Base-by-base conservation (phyloP, 2,329 filamentous ascomycete species). In the Septoria petroselini region DNA sequence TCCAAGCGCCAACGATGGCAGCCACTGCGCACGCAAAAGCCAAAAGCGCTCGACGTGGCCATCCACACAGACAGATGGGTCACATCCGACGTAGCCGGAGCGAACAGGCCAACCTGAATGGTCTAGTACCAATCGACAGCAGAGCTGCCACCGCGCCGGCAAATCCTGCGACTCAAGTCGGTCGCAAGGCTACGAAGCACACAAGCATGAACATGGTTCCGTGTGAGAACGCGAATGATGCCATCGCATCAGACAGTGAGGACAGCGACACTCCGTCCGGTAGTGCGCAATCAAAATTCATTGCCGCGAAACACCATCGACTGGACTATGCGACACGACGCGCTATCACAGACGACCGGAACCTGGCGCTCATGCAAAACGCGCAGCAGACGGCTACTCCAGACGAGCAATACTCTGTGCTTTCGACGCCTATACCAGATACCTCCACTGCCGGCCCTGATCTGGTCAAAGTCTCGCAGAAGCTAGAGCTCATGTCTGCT, bases 211-310 rank as follows among this genome's bases (percentile, higher is more conserved):
- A 34, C 19, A 38, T 50, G 17, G 40, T 48, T 5, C 12, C 27
- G 5, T 31, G 37, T 30, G 50, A 25, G 17, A 41, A 51, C 11
- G 45, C 47, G n/a, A 44, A 54, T 14, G 41, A 50, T 34, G 58
- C 58, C 9, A 55, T 58, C 21, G 53, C 47, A 5, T 58, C 53
- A 1, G 57, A 61, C 41, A 54, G 54, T 29, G 59, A 62, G 15
- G 44, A 53, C 19, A 54, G 56, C 11, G 46, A 50, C 4, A 5
- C 41, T 17, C 25, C 19, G 15, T 45, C 19, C 17, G 11, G 29
- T 25, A 14, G 17, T 14, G 34, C 31, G 37, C 17, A 29, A 11
- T 31, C 34, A 9, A 21, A 21, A 12, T 18, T 23, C 7, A 48
- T 41, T 8, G 30, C 34, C 18, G 42, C 43, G 4, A 42, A 46